A percentile compares a stretch with the other conserved stretches of the same genome.
These are phyloP conservation scores for Voacanga thouarsii DNA, from an alignment of 257 asterid species.

Conservation along the genomic window DNA sequence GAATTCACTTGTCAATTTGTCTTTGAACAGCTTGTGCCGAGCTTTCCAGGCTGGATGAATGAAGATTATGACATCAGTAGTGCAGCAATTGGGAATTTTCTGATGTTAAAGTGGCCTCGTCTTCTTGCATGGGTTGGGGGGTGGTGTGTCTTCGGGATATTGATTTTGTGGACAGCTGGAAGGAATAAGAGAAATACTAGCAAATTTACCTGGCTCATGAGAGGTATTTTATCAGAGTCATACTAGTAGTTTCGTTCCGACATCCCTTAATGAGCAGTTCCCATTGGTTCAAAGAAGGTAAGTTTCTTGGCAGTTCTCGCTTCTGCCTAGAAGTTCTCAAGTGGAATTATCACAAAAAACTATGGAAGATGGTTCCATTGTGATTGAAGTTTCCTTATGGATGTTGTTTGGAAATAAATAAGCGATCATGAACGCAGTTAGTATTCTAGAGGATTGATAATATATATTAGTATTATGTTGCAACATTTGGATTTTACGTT, in stretches of 20 bases:
- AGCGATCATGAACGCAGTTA: conserved; percentile 18
- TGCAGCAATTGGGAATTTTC: conserved; percentile 39
- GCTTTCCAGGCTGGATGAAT: conserved; percentile 56
- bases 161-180: conserved; percentile 38
- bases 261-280: conserved; percentile 40
- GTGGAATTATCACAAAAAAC: conserved; percentile 21
- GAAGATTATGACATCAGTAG: conserved; percentile 58
- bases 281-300: conserved; percentile 18
- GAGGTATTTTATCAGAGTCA: conserved; percentile 29
- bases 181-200: conserved; percentile 29
- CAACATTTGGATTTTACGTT: background rate
- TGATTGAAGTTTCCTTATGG: conserved; percentile 15
- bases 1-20: conserved; percentile 22
- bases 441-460: conserved; percentile 12
- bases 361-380: conserved; percentile 15
- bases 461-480: conserved; percentile 4
- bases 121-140: conserved; percentile 43
- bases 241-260: conserved; percentile 31
- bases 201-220: conserved; percentile 39
- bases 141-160: conserved; percentile 24
- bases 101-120: conserved; percentile 40
- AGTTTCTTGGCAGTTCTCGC: conserved; percentile 16
- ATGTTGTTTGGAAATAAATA: conserved; percentile 21
- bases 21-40: conserved; percentile 66
- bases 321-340: conserved; percentile 21